These are phyloP conservation scores for Nematocida sp. DNA, from an alignment of 371 early-diverging fungal species.

Conservation along the genomic window DNA sequence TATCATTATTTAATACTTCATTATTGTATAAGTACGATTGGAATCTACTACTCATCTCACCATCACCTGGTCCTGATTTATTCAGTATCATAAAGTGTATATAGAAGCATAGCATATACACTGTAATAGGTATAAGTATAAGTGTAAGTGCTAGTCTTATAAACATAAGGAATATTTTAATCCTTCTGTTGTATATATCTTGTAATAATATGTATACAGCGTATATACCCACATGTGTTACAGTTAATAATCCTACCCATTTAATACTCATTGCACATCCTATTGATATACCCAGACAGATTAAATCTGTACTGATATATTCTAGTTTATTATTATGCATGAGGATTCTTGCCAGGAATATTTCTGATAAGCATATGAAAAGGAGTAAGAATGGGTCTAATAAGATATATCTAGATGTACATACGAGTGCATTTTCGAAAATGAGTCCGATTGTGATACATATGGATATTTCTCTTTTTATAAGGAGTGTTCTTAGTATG, in stretches of 20 bases:
- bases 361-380: constrained; percentile 76
- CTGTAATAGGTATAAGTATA: constrained; percentile 78
- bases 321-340: constrained; percentile 67
- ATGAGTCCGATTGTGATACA: constrained; percentile 78
- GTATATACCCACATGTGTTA: constrained; percentile 84
- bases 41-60: constrained; percentile 93
- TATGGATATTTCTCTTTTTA: constrained; percentile 73
- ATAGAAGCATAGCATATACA: constrained; percentile 83
- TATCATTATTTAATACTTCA: constrained; percentile 76
- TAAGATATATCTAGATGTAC: constrained; percentile 88
- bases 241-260: constrained; percentile 95
- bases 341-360: constrained; percentile 76
- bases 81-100: constrained; percentile 85
- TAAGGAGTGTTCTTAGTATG: constrained; percentile 77
- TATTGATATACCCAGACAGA: constrained; percentile 80
- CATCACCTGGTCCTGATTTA: constrained; percentile 85
- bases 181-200: constrained; percentile 73
- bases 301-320: constrained; percentile 78
- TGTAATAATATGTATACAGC: constrained; percentile 82
- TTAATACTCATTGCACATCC: constrained; percentile 85
- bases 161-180: constrained; percentile 76
- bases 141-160: constrained; percentile 70
- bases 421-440: constrained; percentile 72
- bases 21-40: constrained; percentile 85
- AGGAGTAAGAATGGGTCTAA: constrained; percentile 88